Base-by-base conservation (phyloP, 352 stramenopile genomes). In the Saprolegnia parasitica region DNA sequence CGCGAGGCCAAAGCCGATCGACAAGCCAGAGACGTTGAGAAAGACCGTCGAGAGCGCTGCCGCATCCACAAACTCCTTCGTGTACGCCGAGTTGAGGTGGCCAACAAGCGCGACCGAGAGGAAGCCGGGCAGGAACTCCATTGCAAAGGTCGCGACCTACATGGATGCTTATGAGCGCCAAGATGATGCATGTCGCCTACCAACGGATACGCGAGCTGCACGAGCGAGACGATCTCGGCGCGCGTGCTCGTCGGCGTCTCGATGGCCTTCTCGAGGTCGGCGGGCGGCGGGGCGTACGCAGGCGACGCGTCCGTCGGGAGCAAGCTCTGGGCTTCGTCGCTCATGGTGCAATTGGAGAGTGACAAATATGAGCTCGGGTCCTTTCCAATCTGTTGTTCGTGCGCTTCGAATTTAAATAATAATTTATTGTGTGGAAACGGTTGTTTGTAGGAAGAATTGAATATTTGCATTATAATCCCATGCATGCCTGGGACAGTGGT, bases 11-110 rank as follows among this genome's bases (percentile, higher is more conserved):
- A 94, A 86, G 10, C 83, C 87, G 5, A 92, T 76, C 11, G 87
- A 79, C 26, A 94, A 77, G 9, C 76, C 87, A 23, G 85, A 85
- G 6, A 96, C 68, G 60, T 96, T 96, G 64, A 89, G 81, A 62
- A 89, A 85, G 81, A 90, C 88, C 4, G 74, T 85, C 10, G 84
- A 86, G 1, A 90, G 71, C n/a, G 80, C 85, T 23, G 81, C 81
- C 50, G 81, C 81, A 52, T 89, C 84, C 37, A 91, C 80, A 56
- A 77, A 87, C 72, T 88, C 76, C 68, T 90, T 81, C 1, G 74
- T 81, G 16, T 77, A 24, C 0, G 76, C 68, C 11, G 80, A 84
- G 39, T 87, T 57, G 15, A 91, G 77, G 60, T 91, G 81, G 18
- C 84, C 81, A 0, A 82, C 80, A n/a, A 89, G 76, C 56, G 89